These are phyloP conservation scores for Fusarium robinianum DNA, from an alignment of 2,329 filamentous ascomycete species.

Conservation along the genomic window DNA sequence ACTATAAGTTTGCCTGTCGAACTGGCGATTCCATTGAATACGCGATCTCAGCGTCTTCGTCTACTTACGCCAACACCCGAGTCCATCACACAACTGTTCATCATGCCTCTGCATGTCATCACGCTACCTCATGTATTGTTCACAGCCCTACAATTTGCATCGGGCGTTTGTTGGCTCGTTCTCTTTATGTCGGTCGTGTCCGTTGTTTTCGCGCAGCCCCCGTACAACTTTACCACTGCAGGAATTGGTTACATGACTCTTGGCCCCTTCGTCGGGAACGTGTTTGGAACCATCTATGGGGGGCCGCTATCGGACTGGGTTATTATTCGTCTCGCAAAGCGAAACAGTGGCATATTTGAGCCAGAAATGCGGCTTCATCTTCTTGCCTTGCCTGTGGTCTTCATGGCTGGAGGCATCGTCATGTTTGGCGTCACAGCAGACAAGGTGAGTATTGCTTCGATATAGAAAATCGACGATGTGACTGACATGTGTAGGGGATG, in stretches of 20 bases:
- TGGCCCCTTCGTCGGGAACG: slow-evolving; percentile 44
- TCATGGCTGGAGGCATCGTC: slow-evolving; percentile 43
- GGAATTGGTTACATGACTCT: slow-evolving; percentile 38
- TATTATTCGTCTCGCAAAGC: slow-evolving; percentile 43
- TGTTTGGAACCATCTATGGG: slow-evolving; percentile 46
- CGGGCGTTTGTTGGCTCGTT: slow-evolving; percentile 32
- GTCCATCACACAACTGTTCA: slow-evolving; percentile 19
- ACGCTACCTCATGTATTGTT: slow-evolving; percentile 47
- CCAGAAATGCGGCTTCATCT: slow-evolving; percentile 50
- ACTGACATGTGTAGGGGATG: slow-evolving; percentile 42
- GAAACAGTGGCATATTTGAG: slow-evolving; percentile 49
- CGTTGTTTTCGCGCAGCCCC: slow-evolving; percentile 43
- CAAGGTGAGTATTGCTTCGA: slow-evolving; percentile 31
- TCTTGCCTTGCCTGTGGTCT: slow-evolving; percentile 37
- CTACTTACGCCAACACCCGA: slow-evolving; percentile 28
- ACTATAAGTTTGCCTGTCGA: neutral
- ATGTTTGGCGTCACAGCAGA: slow-evolving; percentile 47
- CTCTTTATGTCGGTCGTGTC: slow-evolving; percentile 38
- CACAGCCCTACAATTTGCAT: slow-evolving; percentile 46
- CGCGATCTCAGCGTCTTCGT: slow-evolving; percentile 25
- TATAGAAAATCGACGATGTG: fast-evolving
- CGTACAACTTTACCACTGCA: slow-evolving; percentile 36
- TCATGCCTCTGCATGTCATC: slow-evolving; percentile 27
- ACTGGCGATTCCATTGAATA: slow-evolving; percentile 19
- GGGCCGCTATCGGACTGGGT: slow-evolving; percentile 46